Base-by-base conservation (phyloP, 306 rosid species). In the Mimosa pudica region DNA sequence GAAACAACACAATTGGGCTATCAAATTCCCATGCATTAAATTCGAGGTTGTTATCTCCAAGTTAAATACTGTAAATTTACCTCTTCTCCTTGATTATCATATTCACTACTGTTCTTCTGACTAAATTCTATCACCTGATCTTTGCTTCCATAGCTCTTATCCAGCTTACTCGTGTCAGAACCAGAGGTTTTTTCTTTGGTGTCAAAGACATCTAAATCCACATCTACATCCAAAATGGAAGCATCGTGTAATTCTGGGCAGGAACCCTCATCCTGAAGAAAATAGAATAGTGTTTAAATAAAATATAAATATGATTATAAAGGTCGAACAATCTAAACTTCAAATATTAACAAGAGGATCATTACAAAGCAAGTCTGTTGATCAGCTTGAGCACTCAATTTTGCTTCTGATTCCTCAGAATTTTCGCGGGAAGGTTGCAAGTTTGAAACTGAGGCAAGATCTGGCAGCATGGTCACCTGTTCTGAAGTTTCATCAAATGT, bases 201-300 rank as follows among this genome's bases (percentile, higher is more conserved):
- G 65, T 85, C 46, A 75, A 73, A 84, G 74, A 66, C 57, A 77
- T 79, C 84, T 77, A 38, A 82, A 83, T 78, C 87, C 73, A 66
- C 42, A 73, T 83, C 82, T 83, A 46, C 86, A 61, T 82, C 85
- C 71, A 74, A 71, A 82, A 80, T 82, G 7, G 77, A 78, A 84
- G 45, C 74, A 75, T 79, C 77, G 67, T 58, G 77, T 77, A 70
- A 57, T 41, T 79, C 79, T 77, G 41, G 77, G 77, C 60, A 70
- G 79, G 80, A 76, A 74, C 71, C 84, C 79, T 58, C 76, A 79
- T 36, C 88, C 97, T 93, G 75, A 70, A 46, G 82, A 88, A 85
- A 75, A 72, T 66, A 75, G 35, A 83, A 63, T 48, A 76, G 70
- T 76, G 65, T 73, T 49, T 51, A 66, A 60, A 61, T 14, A 14